Evolutionary conservation across 192 early-diverging fungal species (phyloP).

Genomic region (Rhizophagus sp.): DNA sequence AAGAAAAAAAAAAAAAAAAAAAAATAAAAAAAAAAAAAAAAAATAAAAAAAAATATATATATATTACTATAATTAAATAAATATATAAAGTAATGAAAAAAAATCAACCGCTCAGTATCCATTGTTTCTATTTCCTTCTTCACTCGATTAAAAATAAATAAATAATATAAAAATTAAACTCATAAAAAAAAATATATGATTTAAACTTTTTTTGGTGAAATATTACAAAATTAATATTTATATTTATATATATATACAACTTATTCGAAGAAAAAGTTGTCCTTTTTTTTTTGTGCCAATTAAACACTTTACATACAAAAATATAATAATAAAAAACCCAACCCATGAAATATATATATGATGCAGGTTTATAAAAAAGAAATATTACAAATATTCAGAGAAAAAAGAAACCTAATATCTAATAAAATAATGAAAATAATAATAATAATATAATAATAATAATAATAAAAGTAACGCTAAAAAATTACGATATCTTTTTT

Average conservation of each 20-base stretch:
- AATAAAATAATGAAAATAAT: background rate
- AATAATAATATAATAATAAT: background rate
- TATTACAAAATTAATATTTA: background rate
- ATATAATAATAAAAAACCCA: conserved; percentile 6
- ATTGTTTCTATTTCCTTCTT: background rate
- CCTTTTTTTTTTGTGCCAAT: background rate
- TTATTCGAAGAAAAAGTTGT: background rate
- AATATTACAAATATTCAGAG: conserved; percentile 15
- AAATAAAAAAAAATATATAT: no score
- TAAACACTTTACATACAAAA: conserved; percentile 12
- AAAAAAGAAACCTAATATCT: conserved; percentile 9
- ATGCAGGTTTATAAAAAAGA: background rate
- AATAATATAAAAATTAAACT: background rate
- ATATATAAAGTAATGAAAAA: no score
- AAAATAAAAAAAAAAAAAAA: background rate
- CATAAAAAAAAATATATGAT: background rate
- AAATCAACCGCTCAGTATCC: no score
- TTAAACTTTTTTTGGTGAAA: background rate
- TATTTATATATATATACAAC: background rate
- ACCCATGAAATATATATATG: background rate
- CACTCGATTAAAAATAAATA: background rate
- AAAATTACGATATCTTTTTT: background rate
- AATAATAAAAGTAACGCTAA: background rate
- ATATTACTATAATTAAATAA: background rate
- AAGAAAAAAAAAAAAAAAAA: background rate